Evolutionary conservation across 768 basidiomycete species (phyloP).

Genomic region (Lactifluus hygrophoroides): DNA sequence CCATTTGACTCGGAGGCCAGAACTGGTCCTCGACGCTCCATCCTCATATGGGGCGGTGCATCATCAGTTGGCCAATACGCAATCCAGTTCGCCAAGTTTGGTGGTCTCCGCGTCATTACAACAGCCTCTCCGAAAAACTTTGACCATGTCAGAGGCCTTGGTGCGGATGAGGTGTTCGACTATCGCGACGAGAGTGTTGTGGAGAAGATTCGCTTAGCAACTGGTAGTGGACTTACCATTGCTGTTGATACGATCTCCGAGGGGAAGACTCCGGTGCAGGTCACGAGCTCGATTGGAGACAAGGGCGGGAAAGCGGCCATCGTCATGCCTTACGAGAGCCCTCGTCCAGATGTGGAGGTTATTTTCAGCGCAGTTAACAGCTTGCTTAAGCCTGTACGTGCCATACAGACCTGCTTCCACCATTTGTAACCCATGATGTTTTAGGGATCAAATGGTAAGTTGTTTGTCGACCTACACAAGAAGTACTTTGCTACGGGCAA

Average conservation of each 20-base stretch:
- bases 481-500: slow-evolving; percentile 19
- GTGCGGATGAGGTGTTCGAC: slow-evolving; percentile 31
- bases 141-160: slow-evolving; percentile 27
- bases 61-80: slow-evolving; percentile 31
- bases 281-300: slow-evolving; percentile 10
- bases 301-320: slow-evolving; percentile 16
- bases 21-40: not conserved
- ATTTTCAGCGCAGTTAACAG: not conserved
- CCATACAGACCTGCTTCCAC: too few relatives aligned
- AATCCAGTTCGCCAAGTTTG: slow-evolving; percentile 27
- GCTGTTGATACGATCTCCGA: slow-evolving; percentile 21
- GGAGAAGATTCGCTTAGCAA: slow-evolving; percentile 22
- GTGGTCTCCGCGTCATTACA: slow-evolving; percentile 29
- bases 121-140: slow-evolving; percentile 31
- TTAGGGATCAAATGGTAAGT: slow-evolving; percentile 20
- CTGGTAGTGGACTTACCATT: slow-evolving; percentile 17
- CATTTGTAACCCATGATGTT: not conserved
- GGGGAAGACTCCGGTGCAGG: slow-evolving; percentile 6
- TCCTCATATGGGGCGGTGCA: slow-evolving; percentile 20
- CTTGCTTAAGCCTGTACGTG: slow-evolving; percentile 1
- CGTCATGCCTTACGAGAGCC: slow-evolving; percentile 6
- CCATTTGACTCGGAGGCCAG: slow-evolving; percentile 2
- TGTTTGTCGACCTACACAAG: slow-evolving; percentile 21
- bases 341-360: not conserved
- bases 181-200: slow-evolving; percentile 24